Evolutionary conservation across 768 basidiomycete species (phyloP), one percentile per base, ranked within the genome.

Genomic region (Phlegmacium glaucopus): DNA sequence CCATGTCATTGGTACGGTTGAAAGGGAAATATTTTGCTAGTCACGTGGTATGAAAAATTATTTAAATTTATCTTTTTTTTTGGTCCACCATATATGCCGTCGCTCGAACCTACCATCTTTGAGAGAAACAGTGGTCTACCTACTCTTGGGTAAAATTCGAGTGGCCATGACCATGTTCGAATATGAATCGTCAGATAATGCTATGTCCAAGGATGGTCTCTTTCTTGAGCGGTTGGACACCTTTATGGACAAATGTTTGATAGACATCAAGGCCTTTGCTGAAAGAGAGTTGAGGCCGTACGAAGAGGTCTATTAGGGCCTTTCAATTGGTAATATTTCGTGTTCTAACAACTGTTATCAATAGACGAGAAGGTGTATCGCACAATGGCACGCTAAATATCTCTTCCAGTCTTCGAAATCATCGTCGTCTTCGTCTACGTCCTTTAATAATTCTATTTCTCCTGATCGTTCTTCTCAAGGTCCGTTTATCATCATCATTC

Each of bases 141-240:
- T 22, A 22, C 22, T 22, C 22, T 22, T 22, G 22, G 22, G 22
- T 22, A 22, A 22, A 22, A 3, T 22, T 22, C 22, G 22, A 22
- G 22, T 22, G 22, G 5, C 22, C 22, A 22, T 22, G 22, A 22
- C 32, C 32, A 2, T 72, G 64, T 64, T 67, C 52, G 72, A 72
- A 55, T 68, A 65, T 50, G 64, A 59, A 28, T 22, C 58, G 13
- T 38, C 44, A 26, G 42, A 52, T 38, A 63, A 55, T 39, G 54
- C 67, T 28, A 66, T 47, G 13, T 34, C 56, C 12, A 55, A 67
- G 37, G 77, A 84, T 55, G 76, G 55, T 5, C 67, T 86, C n/a
- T 86, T 80, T 57, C 63, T 78, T 45, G 83, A 87, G 60, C 71
- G 85, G 30, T 66, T 87, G 38, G 79, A 85, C 46, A 70, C 79